Conservation (phyloP, 345 rosid species). For the Excoecaria cochinchinensis region DNA sequence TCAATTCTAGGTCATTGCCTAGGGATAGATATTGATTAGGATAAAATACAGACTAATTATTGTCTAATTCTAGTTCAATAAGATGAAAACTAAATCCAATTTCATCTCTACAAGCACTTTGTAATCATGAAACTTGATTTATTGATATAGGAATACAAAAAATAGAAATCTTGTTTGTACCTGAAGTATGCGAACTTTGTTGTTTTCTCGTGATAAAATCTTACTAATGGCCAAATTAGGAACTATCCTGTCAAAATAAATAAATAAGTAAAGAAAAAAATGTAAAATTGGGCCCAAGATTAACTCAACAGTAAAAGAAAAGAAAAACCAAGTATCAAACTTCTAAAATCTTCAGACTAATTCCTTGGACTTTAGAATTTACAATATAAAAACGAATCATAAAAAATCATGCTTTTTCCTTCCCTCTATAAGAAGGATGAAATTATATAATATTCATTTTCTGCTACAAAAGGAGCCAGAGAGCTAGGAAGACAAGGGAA, state of each 20-base stretch:
- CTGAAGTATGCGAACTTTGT: conserved; percentile 91
- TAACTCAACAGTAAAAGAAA: conserved; percentile 6
- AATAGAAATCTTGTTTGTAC: conserved; percentile 34
- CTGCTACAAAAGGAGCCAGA: not conserved
- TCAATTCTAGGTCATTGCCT: not conserved
- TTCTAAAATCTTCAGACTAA: not conserved
- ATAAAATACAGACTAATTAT: not conserved
- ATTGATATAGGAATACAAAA: not conserved
- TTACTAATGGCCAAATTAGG: conserved; percentile 94
- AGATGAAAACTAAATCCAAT: conserved; percentile 6
- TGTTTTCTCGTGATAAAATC: conserved; percentile 84
- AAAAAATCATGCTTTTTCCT: not conserved
- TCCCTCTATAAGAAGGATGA: not conserved
- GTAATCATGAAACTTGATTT: not conserved
- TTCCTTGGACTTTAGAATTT: not conserved
- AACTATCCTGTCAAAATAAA: conserved; percentile 62
- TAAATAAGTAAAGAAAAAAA: not conserved
- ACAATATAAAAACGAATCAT: not conserved
- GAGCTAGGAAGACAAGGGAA: not conserved
- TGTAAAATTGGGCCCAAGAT: not conserved
- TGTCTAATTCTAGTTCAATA: not conserved
- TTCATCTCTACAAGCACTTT: not conserved
- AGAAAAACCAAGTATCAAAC: conserved; percentile 1
- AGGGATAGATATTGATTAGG: not conserved
- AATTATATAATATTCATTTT: not conserved